phyloP scores from a whole-genome alignment of 2,329 filamentous ascomycete species.

The Colletotrichum euphorbiae region DNA sequence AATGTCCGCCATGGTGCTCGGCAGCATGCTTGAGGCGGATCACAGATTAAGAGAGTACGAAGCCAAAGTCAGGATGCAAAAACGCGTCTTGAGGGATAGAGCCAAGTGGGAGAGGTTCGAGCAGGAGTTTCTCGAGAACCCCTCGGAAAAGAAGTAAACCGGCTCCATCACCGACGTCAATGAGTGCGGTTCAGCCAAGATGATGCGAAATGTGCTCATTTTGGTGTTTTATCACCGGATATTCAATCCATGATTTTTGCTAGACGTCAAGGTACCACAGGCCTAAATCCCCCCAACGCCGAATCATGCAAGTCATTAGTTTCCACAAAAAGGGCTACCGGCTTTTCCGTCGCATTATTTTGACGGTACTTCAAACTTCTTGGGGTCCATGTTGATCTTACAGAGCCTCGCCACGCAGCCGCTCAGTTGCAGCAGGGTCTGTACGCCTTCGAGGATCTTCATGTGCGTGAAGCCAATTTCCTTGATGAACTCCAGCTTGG shows the following conservation, averaged over 20 bases:
- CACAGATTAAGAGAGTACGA: conserved; percentile 75
- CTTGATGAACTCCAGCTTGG: conserved; percentile 97
- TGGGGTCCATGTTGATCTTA: conserved; percentile 96
- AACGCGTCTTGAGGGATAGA: conserved; percentile 71
- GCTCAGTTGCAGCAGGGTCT: conserved; percentile 92
- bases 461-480: conserved; percentile 99
- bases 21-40: conserved; percentile 82
- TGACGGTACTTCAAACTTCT: conserved; percentile 70
- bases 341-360: conserved; percentile 45
- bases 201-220: conserved; percentile 22
- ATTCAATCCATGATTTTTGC: conserved; percentile 21
- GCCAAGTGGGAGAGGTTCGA: conserved; percentile 78
- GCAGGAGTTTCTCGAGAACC: conserved; percentile 63
- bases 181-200: not conserved
- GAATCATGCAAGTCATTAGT: conserved; percentile 44
- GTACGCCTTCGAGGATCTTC: conserved; percentile 97
- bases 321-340: conserved; percentile 3
- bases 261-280: conserved; percentile 21
- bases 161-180: not conserved
- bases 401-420: conserved; percentile 92
- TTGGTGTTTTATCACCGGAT: conserved; percentile 31
- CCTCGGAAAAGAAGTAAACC: conserved; percentile 48
- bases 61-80: conserved; percentile 71
- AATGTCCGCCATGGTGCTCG: conserved; percentile 88
- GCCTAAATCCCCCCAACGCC: conserved; percentile 48